A percentile compares a stretch with the other conserved stretches of the same genome.
Evolutionary conservation across 306 rosid species (phyloP).

Genomic region (Ziziphus jujuba): DNA sequence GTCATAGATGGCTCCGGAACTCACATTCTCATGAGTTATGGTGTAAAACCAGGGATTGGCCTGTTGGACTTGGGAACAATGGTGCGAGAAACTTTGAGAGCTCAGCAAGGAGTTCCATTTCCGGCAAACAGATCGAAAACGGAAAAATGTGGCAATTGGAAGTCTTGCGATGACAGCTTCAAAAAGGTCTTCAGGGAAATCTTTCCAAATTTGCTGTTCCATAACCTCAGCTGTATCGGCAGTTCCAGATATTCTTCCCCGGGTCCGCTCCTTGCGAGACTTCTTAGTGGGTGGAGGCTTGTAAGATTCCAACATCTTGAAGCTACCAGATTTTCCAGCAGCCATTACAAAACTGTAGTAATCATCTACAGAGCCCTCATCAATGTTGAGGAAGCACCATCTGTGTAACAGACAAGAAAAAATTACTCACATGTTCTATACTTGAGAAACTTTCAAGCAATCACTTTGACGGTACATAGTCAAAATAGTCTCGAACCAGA

Average conservation of each 20-base stretch:
- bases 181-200: conserved; percentile 79
- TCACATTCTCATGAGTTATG: conserved; percentile 63
- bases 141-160: conserved; percentile 73
- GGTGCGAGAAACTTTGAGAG: conserved; percentile 71
- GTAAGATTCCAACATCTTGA: conserved; percentile 56
- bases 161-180: conserved; percentile 87
- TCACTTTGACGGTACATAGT: neutral
- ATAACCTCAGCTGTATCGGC: conserved; percentile 52
- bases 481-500: neutral
- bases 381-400: conserved; percentile 57
- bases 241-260: conserved; percentile 47
- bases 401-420: conserved; percentile 39
- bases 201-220: conserved; percentile 80
- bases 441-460: conserved; percentile 4
- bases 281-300: conserved; percentile 66
- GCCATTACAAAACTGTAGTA: conserved; percentile 65
- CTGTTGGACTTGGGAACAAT: conserved; percentile 57
- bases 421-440: conserved; percentile 23
- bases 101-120: conserved; percentile 77
- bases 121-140: conserved; percentile 76
- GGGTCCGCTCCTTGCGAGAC: conserved; percentile 53
- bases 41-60: conserved; percentile 85
- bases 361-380: conserved; percentile 65
- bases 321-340: conserved; percentile 53
- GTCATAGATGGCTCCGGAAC: conserved; percentile 84